Conservation (phyloP, 2,329 filamentous ascomycete genomes). For the Pezicula carpinea region DNA sequence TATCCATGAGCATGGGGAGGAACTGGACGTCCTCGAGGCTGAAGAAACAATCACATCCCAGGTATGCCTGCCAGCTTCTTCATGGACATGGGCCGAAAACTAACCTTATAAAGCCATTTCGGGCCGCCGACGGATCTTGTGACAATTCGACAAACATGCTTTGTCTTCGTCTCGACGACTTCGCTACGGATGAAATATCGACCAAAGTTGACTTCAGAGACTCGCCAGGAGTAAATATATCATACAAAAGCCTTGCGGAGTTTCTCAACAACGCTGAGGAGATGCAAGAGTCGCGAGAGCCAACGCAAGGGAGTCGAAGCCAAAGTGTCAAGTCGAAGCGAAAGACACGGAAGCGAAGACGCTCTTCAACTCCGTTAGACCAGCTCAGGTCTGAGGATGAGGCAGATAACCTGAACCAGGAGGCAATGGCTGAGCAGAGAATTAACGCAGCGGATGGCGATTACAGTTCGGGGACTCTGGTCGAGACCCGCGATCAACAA, state of each 20-base stretch:
- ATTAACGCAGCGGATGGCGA: no score
- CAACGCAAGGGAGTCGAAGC: slow-evolving; percentile 8
- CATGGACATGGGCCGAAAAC: slow-evolving; percentile 2
- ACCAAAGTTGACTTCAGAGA: not conserved
- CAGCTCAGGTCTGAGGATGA: no score
- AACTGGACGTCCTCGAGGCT: slow-evolving; percentile 8
- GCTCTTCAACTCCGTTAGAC: no score
- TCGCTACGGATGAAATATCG: slow-evolving; percentile 1
- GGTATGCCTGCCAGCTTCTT: not conserved
- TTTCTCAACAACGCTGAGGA: slow-evolving; percentile 13
- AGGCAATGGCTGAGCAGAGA: no score
- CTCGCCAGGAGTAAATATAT: not conserved
- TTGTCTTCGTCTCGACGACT: slow-evolving; percentile 7
- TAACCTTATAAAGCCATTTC: slow-evolving; percentile 8
- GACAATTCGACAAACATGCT: slow-evolving; percentile 7
- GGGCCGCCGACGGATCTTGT: slow-evolving; percentile 8
- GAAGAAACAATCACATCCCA: slow-evolving; percentile 9
- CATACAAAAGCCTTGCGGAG: slow-evolving; percentile 11
- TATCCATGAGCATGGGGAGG: slow-evolving; percentile 7
- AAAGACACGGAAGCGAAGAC: slow-evolving; percentile 11
- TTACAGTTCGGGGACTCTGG: no score
- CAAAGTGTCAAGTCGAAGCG: slow-evolving; percentile 8
- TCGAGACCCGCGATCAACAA: no score
- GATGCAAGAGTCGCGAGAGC: slow-evolving; percentile 10
- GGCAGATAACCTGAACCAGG: no score